Base-by-base conservation (phyloP, 1,284 basidiomycete genomes). In the Microbotryomycetes sp. region DNA sequence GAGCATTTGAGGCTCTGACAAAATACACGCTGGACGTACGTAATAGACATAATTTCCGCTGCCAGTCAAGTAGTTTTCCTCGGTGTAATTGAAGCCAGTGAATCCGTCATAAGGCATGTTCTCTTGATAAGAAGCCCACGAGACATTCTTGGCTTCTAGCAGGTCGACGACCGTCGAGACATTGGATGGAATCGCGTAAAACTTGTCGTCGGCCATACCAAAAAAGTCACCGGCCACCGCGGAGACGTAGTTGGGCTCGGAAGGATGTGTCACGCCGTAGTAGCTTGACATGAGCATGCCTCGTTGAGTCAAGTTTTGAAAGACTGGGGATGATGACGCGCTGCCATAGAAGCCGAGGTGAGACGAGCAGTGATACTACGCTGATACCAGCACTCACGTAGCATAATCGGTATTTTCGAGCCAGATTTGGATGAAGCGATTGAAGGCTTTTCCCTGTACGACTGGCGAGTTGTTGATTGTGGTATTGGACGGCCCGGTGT, bases 131-230 rank as follows among this genome's bases (percentile, higher is more conserved):
- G 74, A 74, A 2, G 75, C 74, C 71, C 74, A 77, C 6, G 71
- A 71, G 64, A 87, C 79, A 58, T 77, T 77, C 71, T 82, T 83
- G 23, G 77, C 76, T 60, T 86, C 84, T 48, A 87, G 76, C 4
- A 86, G 75, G 68, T 87, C 85, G 28, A 82, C 82, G 48, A 85
- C 67, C n/a, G 81, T 81, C 5, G 82, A 82, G 30, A 84, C 77
- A 70, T 77, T 77, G 31, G 54, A 62, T 5, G 75, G 72, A 61
- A 74, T 59, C 26, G 68, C 72, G 68, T 75, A 73, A 66, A 79
- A 72, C 52, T 74, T 69, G 66, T 86, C 84, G 59, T 79, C 78
- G 11, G 67, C 72, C 68, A 82, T 74, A 27, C 84, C 85, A 50
- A 76, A 85, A 72, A 83, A 85, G 68, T 83, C 81, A 52, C 85